Base-by-base conservation (phyloP, 2,329 filamentous ascomycete genomes). In the Penicillium sp. region DNA sequence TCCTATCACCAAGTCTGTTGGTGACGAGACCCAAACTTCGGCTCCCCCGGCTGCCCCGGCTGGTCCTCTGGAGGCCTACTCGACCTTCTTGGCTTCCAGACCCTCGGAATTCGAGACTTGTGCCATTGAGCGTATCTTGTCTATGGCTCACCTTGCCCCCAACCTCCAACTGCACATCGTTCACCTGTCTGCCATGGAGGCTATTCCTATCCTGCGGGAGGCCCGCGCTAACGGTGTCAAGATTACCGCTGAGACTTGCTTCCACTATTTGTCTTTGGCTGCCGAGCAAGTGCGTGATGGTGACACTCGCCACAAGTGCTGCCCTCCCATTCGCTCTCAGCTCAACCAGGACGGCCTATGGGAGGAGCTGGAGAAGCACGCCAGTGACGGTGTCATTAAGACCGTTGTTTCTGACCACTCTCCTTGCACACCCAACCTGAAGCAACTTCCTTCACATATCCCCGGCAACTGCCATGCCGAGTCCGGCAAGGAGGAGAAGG, bases 381-480 rank as follows among this genome's bases (percentile, higher is more conserved):
- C 79, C 31, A 78, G 79, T 0, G 85, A 92, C 64, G 90, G 90
- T 9, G 90, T 95, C 59, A 92, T 99, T 71, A 83, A 85, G 67
- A 97, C 94, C 0, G 83, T 99, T 28, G 94, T 99, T 2, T 95
- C 89, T 0, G 94, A 97, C 69, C 94, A 99, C 78, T 95, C 90
- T 5, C 94, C 94, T 6, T 97, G 94, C 78, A 97, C 94, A 3
- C 93, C 94, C 0, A 86, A 96, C 68, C 81, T 99, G 49, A 99
- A 99, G 74, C 82, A 95, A 16, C 82, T 96, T 0, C 92, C 93
- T 0, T 72, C 80, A 0, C 82, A 87, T 60, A 79, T 94, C n/a
- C 83, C 79, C 15, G 78, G 79, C 34, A 71, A 69, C 62, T 65
- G 63, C 54, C 68, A 66, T 52, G 54, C 67, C 48, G 49, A 61